Percentiles rank a stretch among this genome's conserved stretches.
Conservation (phyloP, 441 rosid species). For the Gossypium schwendimanii region DNA sequence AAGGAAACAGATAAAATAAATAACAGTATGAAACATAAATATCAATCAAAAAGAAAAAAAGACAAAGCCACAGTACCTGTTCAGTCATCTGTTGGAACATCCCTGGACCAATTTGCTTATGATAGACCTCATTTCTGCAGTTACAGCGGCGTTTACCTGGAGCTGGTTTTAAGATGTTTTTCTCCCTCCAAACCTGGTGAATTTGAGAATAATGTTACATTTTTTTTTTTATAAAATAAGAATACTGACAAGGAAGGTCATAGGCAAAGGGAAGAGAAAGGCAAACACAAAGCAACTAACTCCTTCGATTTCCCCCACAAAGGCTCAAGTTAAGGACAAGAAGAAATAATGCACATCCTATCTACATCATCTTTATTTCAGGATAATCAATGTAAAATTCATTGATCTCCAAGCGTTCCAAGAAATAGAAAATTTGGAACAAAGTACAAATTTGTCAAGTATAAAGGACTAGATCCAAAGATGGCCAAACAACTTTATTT, state of each 20-base stretch:
- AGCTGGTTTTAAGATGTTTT: constrained; percentile 82
- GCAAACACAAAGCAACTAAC: background rate
- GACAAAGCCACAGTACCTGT: constrained; percentile 38
- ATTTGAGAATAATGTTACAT: background rate
- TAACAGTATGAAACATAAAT: background rate
- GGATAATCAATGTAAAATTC: background rate
- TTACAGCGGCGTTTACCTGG: constrained; percentile 91
- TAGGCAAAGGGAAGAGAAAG: background rate
- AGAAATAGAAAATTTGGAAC: background rate
- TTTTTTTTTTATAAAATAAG: background rate
- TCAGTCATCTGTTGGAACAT: constrained; percentile 99
- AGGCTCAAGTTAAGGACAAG: background rate
- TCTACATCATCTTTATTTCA: background rate
- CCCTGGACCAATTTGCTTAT: constrained; percentile 97
- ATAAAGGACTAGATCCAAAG: background rate
- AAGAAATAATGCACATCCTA: background rate
- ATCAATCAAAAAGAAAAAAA: background rate
- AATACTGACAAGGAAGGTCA: background rate
- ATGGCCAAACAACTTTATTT: background rate
- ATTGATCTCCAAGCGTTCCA: background rate
- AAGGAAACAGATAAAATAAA: background rate
- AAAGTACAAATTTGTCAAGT: background rate
- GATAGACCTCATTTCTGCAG: constrained; percentile 95
- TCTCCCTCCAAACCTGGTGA: constrained; percentile 91
- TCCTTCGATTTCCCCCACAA: background rate